Evolutionary conservation across 805 yeast genomes (phyloP), one percentile per base, ranked within the genome.

Genomic region (Scheffersomyces lignosus): DNA sequence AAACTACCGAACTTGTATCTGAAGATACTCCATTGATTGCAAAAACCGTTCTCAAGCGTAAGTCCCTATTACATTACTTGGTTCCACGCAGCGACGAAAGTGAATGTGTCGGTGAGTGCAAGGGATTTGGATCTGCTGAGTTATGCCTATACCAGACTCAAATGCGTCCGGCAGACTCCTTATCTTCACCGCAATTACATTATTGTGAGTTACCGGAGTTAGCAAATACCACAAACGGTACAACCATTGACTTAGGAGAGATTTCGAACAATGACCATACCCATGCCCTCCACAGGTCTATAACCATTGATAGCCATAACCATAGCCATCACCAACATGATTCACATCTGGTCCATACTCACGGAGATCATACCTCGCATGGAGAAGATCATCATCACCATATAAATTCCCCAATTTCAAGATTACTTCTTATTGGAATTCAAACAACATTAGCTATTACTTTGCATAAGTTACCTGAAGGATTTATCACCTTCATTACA

Each of bases 381-480:
- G 43, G 41, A 5, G 58, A 61, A 26, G 77, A 77, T 48, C 95
- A 87, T 49, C 95, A 85, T 52, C 96, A 88, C 57, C 87, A 84
- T 51, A 72, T 86, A 15, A 80, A 78, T 38, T 80, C 96, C 0
- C 90, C 93, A 1, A 64, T 83, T 13, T 82, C 95, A 0, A 73
- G 87, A 40, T 63, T 91, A n/a, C 62, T 91, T 8, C 78, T 95
- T 4, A 88, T 91, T 40, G 97, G 96, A 3, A 58, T 93, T 15
- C 97, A 93, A 58, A 91, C 98, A 0, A 80, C 90, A 5, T 58
- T 90, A 34, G 98, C 96, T 0, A 78, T 91, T 18, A 77, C 95
- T 0, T 62, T 93, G 18, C 99, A 91, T 64, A 90, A 93, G 57
- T 71, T 91, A 17, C 99, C 99, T 0, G 99, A 91, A 62, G 99